A percentile compares a stretch with the other conserved stretches of the same genome.
Evolutionary conservation across 2,329 filamentous ascomycete species (phyloP).

Genomic region (Fusarium cyanostomum): DNA sequence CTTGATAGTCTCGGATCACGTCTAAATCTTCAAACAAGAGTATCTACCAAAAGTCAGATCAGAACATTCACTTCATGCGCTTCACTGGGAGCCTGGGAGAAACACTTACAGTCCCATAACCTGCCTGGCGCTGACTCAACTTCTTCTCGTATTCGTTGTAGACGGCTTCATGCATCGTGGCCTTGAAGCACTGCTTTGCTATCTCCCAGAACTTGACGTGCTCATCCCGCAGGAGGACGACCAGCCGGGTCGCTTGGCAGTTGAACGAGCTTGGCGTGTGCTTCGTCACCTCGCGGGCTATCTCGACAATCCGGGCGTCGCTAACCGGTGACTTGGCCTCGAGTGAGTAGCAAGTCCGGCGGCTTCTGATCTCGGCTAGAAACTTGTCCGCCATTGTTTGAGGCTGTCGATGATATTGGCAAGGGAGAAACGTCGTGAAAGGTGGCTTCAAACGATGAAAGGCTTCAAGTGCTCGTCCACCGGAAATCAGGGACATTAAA

Average conservation of each 20-base stretch:
- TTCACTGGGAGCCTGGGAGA: not conserved
- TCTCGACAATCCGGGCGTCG: conserved; percentile 10
- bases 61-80: not conserved
- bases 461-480: too few species aligned
- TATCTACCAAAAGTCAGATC: not conserved
- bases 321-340: conserved; percentile 14
- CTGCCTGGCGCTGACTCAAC: not conserved
- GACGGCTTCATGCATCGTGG: conserved; percentile 1
- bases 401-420: not conserved
- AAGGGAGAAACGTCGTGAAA: too few species aligned
- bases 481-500: not conserved
- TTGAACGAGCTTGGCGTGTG: conserved; percentile 24
- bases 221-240: conserved; percentile 8
- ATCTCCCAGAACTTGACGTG: conserved; percentile 21
- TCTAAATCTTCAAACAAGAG: conserved; percentile 23
- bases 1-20: conserved; percentile 10
- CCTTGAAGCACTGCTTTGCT: conserved; percentile 9
- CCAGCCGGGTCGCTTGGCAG: conserved; percentile 18
- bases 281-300: conserved; percentile 11
- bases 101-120: conserved; percentile 15
- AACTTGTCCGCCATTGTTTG: conserved; percentile 8
- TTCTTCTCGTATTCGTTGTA: conserved; percentile 17
- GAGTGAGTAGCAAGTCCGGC: conserved; percentile 14
- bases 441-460: too few species aligned
- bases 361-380: conserved; percentile 9